A percentile compares a stretch with the other conserved stretches of the same genome.
Evolutionary conservation across 164 flowering plant species (phyloP).

Genomic region (grape (Vitis vinifera)): DNA sequence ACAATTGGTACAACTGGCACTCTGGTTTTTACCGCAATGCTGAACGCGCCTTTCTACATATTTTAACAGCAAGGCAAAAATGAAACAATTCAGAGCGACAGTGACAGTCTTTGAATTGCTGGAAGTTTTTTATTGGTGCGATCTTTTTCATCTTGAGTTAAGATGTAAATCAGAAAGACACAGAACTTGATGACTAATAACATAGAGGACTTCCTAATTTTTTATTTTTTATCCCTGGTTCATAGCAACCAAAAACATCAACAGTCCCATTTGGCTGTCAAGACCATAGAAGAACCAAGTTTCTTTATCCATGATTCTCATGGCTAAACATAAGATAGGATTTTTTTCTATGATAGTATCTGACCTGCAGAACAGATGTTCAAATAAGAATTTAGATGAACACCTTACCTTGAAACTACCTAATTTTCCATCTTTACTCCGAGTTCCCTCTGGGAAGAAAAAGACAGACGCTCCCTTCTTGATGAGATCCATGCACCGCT

Average conservation of each 20-base stretch:
- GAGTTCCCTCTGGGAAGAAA: slow-evolving; percentile 97
- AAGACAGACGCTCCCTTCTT: slow-evolving; percentile 89
- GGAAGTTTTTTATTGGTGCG: too few relatives aligned
- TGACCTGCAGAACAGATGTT: neutral
- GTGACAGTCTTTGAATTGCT: neutral
- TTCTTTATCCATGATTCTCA: too few relatives aligned
- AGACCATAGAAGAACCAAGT: too few relatives aligned
- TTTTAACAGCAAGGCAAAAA: slow-evolving; percentile 8
- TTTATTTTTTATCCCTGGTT: too few relatives aligned
- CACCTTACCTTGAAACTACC: slow-evolving; percentile 82
- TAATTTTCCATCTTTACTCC: slow-evolving; percentile 80
- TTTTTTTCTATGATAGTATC: neutral
- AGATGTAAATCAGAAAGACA: too few relatives aligned
- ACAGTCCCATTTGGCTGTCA: too few relatives aligned
- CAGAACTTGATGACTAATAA: too few relatives aligned
- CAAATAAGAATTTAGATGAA: neutral
- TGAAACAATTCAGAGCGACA: neutral
- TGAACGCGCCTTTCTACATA: slow-evolving; percentile 94
- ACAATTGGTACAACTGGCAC: slow-evolving; percentile 92
- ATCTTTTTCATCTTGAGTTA: too few relatives aligned
- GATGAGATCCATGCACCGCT: slow-evolving; percentile 75
- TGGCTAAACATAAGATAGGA: too few relatives aligned
- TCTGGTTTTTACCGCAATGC: slow-evolving; percentile 77
- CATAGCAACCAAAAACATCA: too few relatives aligned
- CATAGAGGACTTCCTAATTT: too few relatives aligned